phyloP scores from a whole-genome alignment of 1,284 basidiomycete species.

The Paramarasmius palmivorus region DNA sequence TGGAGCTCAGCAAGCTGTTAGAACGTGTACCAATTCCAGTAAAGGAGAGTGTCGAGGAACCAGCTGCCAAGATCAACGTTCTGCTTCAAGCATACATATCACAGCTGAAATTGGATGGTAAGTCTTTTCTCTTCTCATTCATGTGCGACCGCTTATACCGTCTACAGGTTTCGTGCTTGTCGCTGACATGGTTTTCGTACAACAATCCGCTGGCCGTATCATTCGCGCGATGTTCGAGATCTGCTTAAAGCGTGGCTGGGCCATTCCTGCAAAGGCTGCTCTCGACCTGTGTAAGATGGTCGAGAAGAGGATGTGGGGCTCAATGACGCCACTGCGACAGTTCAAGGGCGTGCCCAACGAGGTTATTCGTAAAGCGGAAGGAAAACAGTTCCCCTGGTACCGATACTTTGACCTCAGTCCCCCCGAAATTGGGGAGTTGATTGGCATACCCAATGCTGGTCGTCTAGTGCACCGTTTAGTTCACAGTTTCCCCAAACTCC shows the following conservation, averaged over 20 bases:
- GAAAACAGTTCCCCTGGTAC: conserved; percentile 99
- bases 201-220: conserved; percentile 91
- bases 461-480: conserved; percentile 93
- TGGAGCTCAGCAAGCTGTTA: conserved; percentile 90
- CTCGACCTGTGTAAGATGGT: conserved; percentile 98
- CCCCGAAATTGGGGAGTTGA: conserved; percentile 90
- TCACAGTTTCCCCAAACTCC: conserved; percentile 94
- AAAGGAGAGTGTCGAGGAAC: conserved; percentile 96
- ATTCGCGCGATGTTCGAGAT: conserved; percentile 98
- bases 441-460: conserved; percentile 92
- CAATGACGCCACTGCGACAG: conserved; percentile 96
- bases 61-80: conserved; percentile 97
- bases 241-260: conserved; percentile 98
- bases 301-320: conserved; percentile 93
- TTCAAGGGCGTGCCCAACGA: conserved; percentile 90
- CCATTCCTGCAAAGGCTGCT: conserved; percentile 87
- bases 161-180: conserved; percentile 85
- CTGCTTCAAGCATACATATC: conserved; percentile 95
- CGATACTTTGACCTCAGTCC: conserved; percentile 89
- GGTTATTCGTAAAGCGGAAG: conserved; percentile 90
- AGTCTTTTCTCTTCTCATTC: conserved; percentile 5
- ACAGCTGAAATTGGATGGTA: conserved; percentile 88
- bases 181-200: conserved; percentile 97
- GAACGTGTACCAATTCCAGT: conserved; percentile 97
- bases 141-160: neutral